A percentile compares a stretch with the other conserved stretches of the same genome.
These are phyloP conservation scores for Linnemannia hyalina DNA, from an alignment of 192 early-diverging fungal species.

Conservation along the genomic window DNA sequence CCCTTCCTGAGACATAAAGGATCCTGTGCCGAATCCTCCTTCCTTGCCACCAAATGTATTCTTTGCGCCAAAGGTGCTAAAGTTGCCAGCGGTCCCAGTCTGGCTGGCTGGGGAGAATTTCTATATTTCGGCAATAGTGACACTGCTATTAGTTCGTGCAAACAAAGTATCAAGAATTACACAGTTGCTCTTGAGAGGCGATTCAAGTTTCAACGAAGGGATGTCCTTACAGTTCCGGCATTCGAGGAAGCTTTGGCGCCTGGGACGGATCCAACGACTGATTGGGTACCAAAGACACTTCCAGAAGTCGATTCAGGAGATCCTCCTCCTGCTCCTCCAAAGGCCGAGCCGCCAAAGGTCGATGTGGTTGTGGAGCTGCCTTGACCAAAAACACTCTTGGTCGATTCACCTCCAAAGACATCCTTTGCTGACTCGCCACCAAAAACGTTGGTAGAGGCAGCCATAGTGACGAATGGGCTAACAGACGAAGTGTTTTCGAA, in stretches of 20 bases:
- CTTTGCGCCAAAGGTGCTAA: conserved; percentile 44
- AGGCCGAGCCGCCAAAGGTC: conserved; percentile 12
- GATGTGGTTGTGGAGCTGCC: conserved; percentile 6
- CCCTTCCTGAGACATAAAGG: conserved; percentile 17
- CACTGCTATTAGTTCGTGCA: neutral
- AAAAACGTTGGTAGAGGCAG: conserved; percentile 36
- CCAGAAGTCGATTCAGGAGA: conserved; percentile 37
- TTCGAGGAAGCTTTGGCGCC: neutral
- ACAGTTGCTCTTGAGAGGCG: neutral
- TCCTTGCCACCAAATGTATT: conserved; percentile 33
- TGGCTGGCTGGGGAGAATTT: conserved; percentile 3
- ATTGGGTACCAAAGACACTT: conserved; percentile 42
- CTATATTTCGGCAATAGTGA: neutral
- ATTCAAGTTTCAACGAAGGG: neutral
- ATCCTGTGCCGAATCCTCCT: conserved; percentile 38
- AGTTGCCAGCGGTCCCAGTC: conserved; percentile 9
- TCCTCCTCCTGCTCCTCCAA: neutral
- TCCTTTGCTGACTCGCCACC: conserved; percentile 27
- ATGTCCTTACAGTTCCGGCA: conserved; percentile 10
- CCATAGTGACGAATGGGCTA: conserved; percentile 35
- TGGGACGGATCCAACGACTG: conserved; percentile 33
- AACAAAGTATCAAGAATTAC: neutral
- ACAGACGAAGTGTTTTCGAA: conserved; percentile 41
- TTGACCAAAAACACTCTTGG: conserved; percentile 32
- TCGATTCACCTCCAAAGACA: conserved; percentile 27